These are phyloP conservation scores for Peribolospora kevripleyi DNA, from an alignment of 768 basidiomycete genomes.

Conservation along the genomic window DNA sequence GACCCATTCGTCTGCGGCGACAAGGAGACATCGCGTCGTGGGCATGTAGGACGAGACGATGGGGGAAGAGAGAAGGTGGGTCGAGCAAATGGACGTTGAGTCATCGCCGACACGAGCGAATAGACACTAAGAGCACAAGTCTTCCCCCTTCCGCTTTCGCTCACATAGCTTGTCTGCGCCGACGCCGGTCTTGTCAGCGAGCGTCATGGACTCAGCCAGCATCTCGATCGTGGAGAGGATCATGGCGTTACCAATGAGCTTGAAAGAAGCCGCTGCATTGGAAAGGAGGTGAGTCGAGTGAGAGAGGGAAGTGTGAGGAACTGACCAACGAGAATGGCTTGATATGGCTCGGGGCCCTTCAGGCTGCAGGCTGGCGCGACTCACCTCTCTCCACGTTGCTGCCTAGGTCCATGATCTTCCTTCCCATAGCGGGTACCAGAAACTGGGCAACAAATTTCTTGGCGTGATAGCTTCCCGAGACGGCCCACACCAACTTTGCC, in stretches of 20 bases:
- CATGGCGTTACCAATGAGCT: constrained; percentile 56
- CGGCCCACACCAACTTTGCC: constrained; percentile 42
- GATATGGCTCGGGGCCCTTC: no score
- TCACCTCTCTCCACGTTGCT: constrained; percentile 60
- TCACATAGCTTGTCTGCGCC: constrained; percentile 31
- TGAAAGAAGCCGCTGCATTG: constrained; percentile 38
- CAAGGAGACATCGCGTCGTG: background rate
- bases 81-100: constrained; percentile 23
- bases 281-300: background rate
- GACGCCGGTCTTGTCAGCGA: constrained; percentile 63
- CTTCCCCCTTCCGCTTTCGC: background rate
- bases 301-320: background rate
- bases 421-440: constrained; percentile 53
- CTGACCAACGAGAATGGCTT: no score
- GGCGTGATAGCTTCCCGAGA: constrained; percentile 57
- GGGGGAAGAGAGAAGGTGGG: constrained; percentile 4
- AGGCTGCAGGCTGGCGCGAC: background rate
- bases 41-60: constrained; percentile 6
- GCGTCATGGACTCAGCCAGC: constrained; percentile 56
- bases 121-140: constrained; percentile 12
- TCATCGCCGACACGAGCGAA: constrained; percentile 15
- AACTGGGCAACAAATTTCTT: constrained; percentile 57
- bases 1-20: constrained; percentile 9
- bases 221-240: constrained; percentile 38
- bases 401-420: constrained; percentile 49